Evolutionary conservation across 129 eudicot genomes (phyloP).

Genomic region (Centrapalus pauciflorus): DNA sequence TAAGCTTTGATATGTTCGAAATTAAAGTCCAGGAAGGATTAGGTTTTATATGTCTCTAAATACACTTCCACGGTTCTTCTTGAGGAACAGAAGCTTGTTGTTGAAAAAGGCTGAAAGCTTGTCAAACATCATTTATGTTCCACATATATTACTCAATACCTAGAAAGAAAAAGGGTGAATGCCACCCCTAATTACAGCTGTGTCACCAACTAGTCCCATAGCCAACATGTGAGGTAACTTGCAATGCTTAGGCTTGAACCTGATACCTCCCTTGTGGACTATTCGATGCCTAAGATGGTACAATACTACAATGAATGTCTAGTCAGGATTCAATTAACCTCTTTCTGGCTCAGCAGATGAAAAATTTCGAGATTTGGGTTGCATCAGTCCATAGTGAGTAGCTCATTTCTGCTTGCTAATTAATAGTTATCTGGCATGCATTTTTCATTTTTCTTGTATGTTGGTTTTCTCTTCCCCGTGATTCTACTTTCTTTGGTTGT

Average conservation of each 20-base stretch:
- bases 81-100: conserved; percentile 10
- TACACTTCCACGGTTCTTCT: not conserved
- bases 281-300: no score
- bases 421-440: not conserved
- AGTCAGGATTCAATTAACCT: no score
- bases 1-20: not conserved
- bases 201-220: no score
- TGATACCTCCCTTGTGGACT: no score
- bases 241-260: no score
- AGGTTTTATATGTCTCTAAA: not conserved
- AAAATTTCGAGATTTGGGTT: not conserved
- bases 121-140: not conserved
- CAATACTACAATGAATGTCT: no score
- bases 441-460: not conserved
- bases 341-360: no score
- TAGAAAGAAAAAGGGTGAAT: no score
- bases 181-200: no score
- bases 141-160: no score
- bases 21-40: not conserved
- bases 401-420: not conserved
- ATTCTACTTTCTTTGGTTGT: not conserved
- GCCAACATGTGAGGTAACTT: no score
- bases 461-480: not conserved
- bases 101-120: not conserved
- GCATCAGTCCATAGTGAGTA: not conserved